Conservation (phyloP, 2,329 filamentous ascomycete species). For the Colletotrichum simmondsii region DNA sequence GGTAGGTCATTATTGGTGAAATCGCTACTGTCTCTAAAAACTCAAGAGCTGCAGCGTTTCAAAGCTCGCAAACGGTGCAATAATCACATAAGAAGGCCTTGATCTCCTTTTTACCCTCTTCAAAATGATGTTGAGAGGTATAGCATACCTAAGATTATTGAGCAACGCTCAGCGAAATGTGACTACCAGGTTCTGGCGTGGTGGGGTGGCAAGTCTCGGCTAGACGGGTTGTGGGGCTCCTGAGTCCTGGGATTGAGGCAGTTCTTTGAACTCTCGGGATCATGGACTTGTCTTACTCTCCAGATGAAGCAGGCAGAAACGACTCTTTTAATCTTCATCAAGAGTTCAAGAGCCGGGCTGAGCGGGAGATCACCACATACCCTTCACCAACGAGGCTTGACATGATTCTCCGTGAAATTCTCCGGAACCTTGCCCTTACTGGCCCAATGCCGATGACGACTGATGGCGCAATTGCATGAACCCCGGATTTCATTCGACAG, state of each 20-base stretch:
- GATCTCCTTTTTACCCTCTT: too few relatives aligned
- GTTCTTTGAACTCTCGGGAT: too few relatives aligned
- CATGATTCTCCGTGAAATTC: conserved; percentile 31
- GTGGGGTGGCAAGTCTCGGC: not conserved
- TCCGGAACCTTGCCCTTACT: conserved; percentile 29
- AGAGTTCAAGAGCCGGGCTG: not conserved
- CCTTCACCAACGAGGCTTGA: not conserved
- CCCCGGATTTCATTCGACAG: conserved; percentile 17
- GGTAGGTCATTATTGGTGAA: too few relatives aligned
- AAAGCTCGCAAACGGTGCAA: too few relatives aligned
- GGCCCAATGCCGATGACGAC: conserved; percentile 30
- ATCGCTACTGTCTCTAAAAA: too few relatives aligned
- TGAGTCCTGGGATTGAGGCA: too few relatives aligned
- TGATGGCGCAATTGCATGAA: conserved; percentile 23
- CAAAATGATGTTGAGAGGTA: too few relatives aligned
- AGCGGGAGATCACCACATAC: conserved; percentile 23
- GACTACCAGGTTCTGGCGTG: not conserved
- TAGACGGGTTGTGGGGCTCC: not conserved
- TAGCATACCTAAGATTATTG: too few relatives aligned
- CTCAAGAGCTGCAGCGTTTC: too few relatives aligned
- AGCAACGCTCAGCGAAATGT: too few relatives aligned
- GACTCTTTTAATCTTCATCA: not conserved
- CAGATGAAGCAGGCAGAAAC: not conserved
- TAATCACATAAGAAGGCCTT: too few relatives aligned
- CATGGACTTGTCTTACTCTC: too few relatives aligned